phyloP scores from a whole-genome alignment of 208 protist species.

The Leishmania tarentolae region DNA sequence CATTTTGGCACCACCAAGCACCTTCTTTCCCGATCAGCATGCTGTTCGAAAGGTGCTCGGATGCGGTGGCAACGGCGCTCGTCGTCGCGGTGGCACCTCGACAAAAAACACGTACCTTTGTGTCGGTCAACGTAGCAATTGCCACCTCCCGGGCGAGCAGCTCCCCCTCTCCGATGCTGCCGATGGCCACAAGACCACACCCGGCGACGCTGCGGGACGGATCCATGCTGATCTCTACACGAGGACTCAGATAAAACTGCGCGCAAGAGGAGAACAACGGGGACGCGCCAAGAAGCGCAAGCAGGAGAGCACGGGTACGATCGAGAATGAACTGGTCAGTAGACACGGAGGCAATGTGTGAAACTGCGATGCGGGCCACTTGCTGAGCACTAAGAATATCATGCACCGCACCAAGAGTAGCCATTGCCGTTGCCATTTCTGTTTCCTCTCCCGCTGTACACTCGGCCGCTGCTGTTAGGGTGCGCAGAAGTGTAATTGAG shows the following conservation, averaged over 20 bases:
- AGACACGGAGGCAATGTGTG: constrained; percentile 2
- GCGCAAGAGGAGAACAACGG: background rate
- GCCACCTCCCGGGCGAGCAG: constrained; percentile 38
- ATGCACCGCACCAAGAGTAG: background rate
- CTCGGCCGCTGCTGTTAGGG: constrained; percentile 4
- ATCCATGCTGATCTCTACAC: constrained; percentile 38
- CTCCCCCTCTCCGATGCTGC: constrained; percentile 37
- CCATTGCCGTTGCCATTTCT: background rate
- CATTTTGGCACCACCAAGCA: background rate
- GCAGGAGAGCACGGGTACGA: constrained; percentile 11
- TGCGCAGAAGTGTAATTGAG: background rate
- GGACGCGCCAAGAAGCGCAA: constrained; percentile 1
- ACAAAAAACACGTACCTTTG: background rate
- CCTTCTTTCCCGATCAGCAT: background rate
- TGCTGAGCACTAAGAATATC: constrained; percentile 8
- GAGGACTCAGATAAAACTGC: constrained; percentile 26
- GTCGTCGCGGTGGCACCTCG: background rate
- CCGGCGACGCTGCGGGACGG: constrained; percentile 34
- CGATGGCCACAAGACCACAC: constrained; percentile 41
- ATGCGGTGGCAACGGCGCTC: background rate
- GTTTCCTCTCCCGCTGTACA: background rate
- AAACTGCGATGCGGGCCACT: background rate
- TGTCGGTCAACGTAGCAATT: background rate
- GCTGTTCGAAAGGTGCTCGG: background rate
- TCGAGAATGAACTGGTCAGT: background rate